Evolutionary conservation across 768 basidiomycete species (phyloP).

Genomic region (Calocybe gangraenosa): DNA sequence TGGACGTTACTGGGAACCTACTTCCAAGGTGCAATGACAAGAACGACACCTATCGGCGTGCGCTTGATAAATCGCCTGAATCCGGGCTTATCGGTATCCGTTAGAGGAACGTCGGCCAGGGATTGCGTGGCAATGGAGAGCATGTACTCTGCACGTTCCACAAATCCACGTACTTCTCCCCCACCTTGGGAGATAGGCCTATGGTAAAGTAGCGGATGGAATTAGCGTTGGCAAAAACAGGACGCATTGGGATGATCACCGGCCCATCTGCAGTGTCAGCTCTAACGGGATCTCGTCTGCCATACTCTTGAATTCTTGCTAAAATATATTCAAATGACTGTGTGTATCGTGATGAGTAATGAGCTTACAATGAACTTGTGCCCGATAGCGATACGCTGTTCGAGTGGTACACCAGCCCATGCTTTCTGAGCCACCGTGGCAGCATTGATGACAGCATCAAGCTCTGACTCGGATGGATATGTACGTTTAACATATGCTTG

Average conservation of each 20-base stretch:
- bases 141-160: slow-evolving; percentile 83
- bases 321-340: neutral
- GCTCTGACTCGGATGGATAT: slow-evolving; percentile 57
- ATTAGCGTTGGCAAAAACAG: neutral
- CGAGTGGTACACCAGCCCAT: slow-evolving; percentile 73
- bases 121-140: slow-evolving; percentile 74
- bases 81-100: slow-evolving; percentile 77
- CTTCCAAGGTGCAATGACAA: slow-evolving; percentile 94
- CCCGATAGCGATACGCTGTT: slow-evolving; percentile 66
- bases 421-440: slow-evolving; percentile 65
- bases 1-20: no score
- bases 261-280: slow-evolving; percentile 87
- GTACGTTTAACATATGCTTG: slow-evolving; percentile 60
- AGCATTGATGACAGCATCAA: slow-evolving; percentile 55
- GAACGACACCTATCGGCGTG: slow-evolving; percentile 80
- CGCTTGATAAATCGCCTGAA: slow-evolving; percentile 83
- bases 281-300: slow-evolving; percentile 66
- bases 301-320: slow-evolving; percentile 49
- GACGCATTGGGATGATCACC: slow-evolving; percentile 38
- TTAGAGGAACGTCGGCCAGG: slow-evolving; percentile 70
- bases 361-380: slow-evolving; percentile 34
- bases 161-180: slow-evolving; percentile 77
- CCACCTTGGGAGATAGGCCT: slow-evolving; percentile 78
- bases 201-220: neutral
- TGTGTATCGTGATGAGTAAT: no score